These are phyloP conservation scores for Euphorbia lathyris DNA, from an alignment of 345 rosid genomes.

Conservation along the genomic window DNA sequence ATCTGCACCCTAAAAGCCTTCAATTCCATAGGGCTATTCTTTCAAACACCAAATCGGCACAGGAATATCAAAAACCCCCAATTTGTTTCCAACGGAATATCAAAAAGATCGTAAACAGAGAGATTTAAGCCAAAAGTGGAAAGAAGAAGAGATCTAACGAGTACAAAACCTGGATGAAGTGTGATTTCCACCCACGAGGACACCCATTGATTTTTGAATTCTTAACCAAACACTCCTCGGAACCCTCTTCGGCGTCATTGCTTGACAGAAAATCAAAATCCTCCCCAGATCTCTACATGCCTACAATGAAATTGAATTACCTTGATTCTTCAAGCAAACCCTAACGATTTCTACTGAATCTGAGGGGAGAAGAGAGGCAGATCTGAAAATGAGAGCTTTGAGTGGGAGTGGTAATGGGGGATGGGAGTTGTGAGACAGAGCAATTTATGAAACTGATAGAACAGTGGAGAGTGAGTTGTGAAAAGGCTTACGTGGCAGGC, in stretches of 20 bases:
- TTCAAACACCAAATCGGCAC: too few relatives aligned
- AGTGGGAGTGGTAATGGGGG: background rate
- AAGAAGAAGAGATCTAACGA: conserved; percentile 42
- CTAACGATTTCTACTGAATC: too few relatives aligned
- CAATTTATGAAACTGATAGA: background rate
- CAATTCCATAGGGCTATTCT: conserved; percentile 37
- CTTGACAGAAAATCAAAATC: conserved; percentile 20
- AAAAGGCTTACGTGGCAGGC: background rate
- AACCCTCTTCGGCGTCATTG: conserved; percentile 43
- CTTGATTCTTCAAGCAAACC: too few relatives aligned
- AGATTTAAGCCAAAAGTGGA: conserved; percentile 29
- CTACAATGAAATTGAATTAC: too few relatives aligned
- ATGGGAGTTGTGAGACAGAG: background rate
- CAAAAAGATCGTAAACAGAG: conserved; percentile 25
- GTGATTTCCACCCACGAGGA: conserved; percentile 99
- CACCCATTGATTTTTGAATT: conserved; percentile 58
- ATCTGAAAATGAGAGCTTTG: background rate
- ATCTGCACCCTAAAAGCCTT: conserved; percentile 43
- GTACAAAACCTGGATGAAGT: conserved; percentile 98
- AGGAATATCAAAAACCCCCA: too few relatives aligned
- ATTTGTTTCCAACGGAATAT: conserved; percentile 1
- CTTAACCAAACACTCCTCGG: conserved; percentile 70
- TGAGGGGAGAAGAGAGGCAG: background rate
- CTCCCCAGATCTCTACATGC: conserved; percentile 24
- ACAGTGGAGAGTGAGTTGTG: background rate